These are phyloP conservation scores for Debaryomyces sp. DNA, from an alignment of 1,139 yeast genomes.

Conservation along the genomic window DNA sequence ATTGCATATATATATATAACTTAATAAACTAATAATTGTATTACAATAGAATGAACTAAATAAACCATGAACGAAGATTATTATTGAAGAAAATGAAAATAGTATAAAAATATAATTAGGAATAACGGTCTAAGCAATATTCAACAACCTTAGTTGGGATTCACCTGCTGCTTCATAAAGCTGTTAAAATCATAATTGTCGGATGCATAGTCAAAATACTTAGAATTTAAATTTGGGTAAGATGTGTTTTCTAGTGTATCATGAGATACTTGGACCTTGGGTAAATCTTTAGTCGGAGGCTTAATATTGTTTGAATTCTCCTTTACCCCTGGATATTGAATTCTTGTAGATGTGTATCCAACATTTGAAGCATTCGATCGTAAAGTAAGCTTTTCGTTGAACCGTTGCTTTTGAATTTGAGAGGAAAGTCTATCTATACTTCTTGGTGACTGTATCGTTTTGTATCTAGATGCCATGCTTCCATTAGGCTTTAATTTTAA, in stretches of 20 bases:
- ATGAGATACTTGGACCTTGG: not conserved
- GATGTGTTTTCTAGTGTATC: not conserved
- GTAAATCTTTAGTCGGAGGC: not conserved
- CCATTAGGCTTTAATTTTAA: slow-evolving; percentile 19
- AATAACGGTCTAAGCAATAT: not conserved
- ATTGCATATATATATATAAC: not conserved
- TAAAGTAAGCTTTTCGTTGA: not conserved
- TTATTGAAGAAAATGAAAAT: not conserved
- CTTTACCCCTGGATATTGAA: slow-evolving; percentile 13
- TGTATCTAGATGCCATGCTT: slow-evolving; percentile 10
- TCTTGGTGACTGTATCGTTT: not conserved
- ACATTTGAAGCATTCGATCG: slow-evolving; percentile 11
- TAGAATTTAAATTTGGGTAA: slow-evolving; percentile 4
- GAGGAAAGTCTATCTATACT: not conserved
- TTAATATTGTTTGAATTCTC: slow-evolving; percentile 2
- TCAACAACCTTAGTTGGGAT: not conserved
- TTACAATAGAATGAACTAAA: slow-evolving; percentile 1
- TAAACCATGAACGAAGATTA: not conserved
- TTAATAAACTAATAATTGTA: not conserved
- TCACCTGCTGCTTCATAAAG: slow-evolving; percentile 33
- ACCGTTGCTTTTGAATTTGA: not conserved
- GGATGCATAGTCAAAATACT: slow-evolving; percentile 35
- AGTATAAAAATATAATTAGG: not conserved
- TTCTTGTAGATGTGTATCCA: slow-evolving; percentile 24
- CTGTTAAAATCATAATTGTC: slow-evolving; percentile 40